A percentile compares a stretch with the other conserved stretches of the same genome.
phyloP scores from a whole-genome alignment of 1,284 basidiomycete species.

The Apiotrichum siamense region DNA sequence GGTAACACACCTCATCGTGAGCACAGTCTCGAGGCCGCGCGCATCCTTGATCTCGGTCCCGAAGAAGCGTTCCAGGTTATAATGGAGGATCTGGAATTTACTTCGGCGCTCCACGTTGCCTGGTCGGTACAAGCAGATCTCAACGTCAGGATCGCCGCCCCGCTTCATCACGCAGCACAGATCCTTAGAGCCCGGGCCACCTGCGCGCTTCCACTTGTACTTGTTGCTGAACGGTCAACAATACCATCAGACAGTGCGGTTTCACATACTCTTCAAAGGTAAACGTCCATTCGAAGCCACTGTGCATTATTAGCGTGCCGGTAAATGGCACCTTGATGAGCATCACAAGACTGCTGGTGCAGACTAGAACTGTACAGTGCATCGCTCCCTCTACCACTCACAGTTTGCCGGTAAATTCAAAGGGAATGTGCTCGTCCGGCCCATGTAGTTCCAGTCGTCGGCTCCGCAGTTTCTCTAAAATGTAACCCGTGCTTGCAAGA shows the following conservation, averaged over 20 bases:
- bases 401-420: constrained; percentile 41
- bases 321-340: too few species aligned
- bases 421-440: constrained; percentile 39
- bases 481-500: constrained; percentile 34
- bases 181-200: constrained; percentile 27
- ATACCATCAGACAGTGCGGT: too few species aligned
- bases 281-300: constrained; percentile 40
- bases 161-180: constrained; percentile 43
- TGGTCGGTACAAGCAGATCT: constrained; percentile 44
- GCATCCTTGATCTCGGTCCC: constrained; percentile 40
- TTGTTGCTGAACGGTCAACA: constrained; percentile 28
- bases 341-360: too few species aligned
- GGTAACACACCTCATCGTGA: constrained; percentile 30
- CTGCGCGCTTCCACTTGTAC: constrained; percentile 41
- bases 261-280: constrained; percentile 36
- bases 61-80: constrained; percentile 45
- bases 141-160: constrained; percentile 43
- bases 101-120: constrained; percentile 7
- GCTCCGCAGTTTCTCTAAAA: constrained; percentile 30
- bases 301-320: neutral
- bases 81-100: constrained; percentile 40
- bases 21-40: constrained; percentile 40
- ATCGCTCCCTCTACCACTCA: constrained; percentile 18
- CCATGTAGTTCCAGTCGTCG: constrained; percentile 41
- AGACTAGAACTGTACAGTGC: neutral